These are phyloP conservation scores for Rhodotorula sp. DNA, from an alignment of 1,284 basidiomycete genomes.

Conservation along the genomic window DNA sequence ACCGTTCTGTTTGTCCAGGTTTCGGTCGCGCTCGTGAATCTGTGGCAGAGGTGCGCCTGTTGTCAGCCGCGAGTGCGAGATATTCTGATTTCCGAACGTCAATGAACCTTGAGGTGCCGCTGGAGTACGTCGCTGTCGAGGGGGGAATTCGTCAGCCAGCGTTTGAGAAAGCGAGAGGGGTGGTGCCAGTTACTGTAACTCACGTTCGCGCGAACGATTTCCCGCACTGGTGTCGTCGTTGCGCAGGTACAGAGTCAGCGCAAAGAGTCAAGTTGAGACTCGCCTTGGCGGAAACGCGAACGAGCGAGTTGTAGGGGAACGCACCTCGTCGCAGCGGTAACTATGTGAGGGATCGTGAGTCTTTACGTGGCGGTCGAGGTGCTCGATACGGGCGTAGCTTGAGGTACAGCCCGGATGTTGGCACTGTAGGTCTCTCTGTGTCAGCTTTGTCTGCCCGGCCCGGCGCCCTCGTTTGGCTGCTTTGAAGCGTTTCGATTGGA, in stretches of 20 bases:
- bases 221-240: slow-evolving; percentile 4
- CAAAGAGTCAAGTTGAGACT: too few species aligned
- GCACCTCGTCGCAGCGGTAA: slow-evolving; percentile 1
- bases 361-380: slow-evolving; percentile 8
- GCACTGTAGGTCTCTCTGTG: not conserved
- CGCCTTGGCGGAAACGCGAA: too few species aligned
- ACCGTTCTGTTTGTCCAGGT: not conserved
- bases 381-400: slow-evolving; percentile 11
- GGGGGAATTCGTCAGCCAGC: not conserved
- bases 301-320: not conserved
- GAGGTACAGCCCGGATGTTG: slow-evolving; percentile 2
- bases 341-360: not conserved
- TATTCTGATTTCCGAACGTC: not conserved
- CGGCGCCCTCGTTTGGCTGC: too few species aligned
- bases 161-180: not conserved
- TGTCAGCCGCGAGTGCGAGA: not conserved
- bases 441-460: not conserved
- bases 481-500: too few species aligned
- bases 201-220: slow-evolving; percentile 9
- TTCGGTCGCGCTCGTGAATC: slow-evolving; percentile 1
- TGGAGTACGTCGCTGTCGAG: slow-evolving; percentile 5
- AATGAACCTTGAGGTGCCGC: not conserved
- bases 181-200: not conserved
- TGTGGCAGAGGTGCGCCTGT: not conserved
- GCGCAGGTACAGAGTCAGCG: too few species aligned